Percentiles rank a stretch among this genome's conserved stretches.
Evolutionary conservation across 2,329 filamentous ascomycete genomes (phyloP).

Genomic region (Sclerotinia trifoliorum): DNA sequence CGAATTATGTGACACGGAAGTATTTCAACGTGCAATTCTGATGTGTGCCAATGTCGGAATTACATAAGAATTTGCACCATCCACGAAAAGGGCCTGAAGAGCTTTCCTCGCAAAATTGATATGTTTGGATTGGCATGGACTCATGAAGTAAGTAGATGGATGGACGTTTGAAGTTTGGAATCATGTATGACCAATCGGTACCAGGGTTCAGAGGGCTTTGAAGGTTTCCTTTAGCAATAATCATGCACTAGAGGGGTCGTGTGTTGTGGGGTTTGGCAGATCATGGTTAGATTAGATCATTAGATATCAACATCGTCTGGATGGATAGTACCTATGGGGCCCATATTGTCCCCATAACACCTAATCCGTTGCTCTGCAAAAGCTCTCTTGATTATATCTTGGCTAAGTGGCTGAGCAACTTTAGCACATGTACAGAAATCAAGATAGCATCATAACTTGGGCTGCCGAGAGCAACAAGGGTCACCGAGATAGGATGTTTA

Average conservation of each 20-base stretch:
- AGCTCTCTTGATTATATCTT: neutral
- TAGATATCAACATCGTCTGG: conserved; percentile 6
- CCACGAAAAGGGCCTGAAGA: neutral
- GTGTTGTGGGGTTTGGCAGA: conserved; percentile 13
- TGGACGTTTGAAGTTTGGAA: neutral
- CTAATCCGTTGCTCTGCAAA: neutral
- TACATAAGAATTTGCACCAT: conserved; percentile 8
- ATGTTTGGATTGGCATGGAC: neutral
- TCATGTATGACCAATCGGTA: conserved; percentile 20
- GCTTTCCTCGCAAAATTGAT: neutral
- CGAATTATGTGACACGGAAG: conserved; percentile 4
- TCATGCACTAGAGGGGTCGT: conserved; percentile 15
- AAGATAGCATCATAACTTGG: conserved; percentile 3
- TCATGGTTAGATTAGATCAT: neutral
- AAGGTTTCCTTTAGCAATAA: conserved; percentile 21
- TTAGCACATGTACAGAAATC: neutral
- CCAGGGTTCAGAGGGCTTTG: neutral
- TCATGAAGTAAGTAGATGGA: neutral
- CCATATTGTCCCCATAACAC: neutral
- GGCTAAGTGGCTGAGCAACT: conserved; percentile 13
- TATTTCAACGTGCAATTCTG: conserved; percentile 1
- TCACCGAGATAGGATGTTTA: neutral
- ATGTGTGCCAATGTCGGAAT: conserved; percentile 17
- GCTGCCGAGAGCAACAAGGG: neutral
- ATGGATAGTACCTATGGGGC: neutral